phyloP scores from a whole-genome alignment of 305 asterid genomes.

The Andrographis paniculata region DNA sequence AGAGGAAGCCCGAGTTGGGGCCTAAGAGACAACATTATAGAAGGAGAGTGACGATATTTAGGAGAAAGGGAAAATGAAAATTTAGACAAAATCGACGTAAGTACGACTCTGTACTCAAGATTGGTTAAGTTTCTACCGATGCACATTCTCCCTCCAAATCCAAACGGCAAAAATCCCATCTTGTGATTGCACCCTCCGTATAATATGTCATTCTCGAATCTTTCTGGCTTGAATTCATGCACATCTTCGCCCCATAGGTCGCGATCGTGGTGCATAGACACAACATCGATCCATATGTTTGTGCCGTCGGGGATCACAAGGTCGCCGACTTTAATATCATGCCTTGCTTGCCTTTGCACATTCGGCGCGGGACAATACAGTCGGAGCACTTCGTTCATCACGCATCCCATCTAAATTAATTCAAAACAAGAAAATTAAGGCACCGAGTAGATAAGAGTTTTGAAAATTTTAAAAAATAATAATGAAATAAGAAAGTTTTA shows the following conservation, averaged over 20 bases:
- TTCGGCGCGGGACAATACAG: slow-evolving; percentile 79
- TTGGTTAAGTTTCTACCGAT: slow-evolving; percentile 56
- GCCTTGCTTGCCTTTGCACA: slow-evolving; percentile 69
- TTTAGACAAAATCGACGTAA: slow-evolving; percentile 42
- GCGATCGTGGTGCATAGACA: slow-evolving; percentile 75
- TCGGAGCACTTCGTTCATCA: slow-evolving; percentile 74
- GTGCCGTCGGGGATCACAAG: slow-evolving; percentile 70
- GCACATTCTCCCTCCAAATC: slow-evolving; percentile 93
- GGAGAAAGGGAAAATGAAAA: slow-evolving; percentile 70
- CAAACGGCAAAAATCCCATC: slow-evolving; percentile 86
- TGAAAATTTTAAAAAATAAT: too few relatives aligned
- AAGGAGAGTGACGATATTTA: slow-evolving; percentile 53
- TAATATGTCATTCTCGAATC: slow-evolving; percentile 43
- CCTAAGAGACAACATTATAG: slow-evolving; percentile 68
- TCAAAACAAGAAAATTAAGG: too few relatives aligned
- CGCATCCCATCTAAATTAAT: slow-evolving; percentile 78
- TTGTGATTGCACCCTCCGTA: slow-evolving; percentile 77
- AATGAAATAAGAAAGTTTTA: too few relatives aligned
- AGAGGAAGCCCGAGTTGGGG: slow-evolving; percentile 73
- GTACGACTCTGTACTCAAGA: slow-evolving; percentile 70
- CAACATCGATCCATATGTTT: slow-evolving; percentile 84
- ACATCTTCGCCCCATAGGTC: slow-evolving; percentile 71
- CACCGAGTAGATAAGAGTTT: too few relatives aligned
- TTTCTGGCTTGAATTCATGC: slow-evolving; percentile 66
- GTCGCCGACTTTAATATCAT: slow-evolving; percentile 41